phyloP scores from a whole-genome alignment of 2,329 filamentous ascomycete genomes.

The Aspergillus hiratsukae region DNA sequence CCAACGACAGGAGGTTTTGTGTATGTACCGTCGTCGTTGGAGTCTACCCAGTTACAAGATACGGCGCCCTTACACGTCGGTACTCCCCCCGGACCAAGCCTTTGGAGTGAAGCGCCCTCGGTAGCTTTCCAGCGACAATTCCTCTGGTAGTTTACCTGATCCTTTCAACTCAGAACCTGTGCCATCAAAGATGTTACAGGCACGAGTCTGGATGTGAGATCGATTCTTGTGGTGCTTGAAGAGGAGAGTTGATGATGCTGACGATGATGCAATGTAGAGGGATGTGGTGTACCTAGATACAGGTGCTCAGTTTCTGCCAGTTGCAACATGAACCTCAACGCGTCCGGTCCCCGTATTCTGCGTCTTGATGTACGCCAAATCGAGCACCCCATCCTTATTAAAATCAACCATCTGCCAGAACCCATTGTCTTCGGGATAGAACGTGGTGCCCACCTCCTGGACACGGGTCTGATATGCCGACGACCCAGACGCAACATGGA shows the following conservation, averaged over 20 bases:
- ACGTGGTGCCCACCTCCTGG: slow-evolving; percentile 62
- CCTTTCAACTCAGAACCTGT: background rate
- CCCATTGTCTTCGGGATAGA: slow-evolving; percentile 18
- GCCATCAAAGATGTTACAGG: no score
- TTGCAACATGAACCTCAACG: slow-evolving; percentile 11
- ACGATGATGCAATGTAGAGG: no score
- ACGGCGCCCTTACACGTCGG: background rate
- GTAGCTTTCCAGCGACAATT: slow-evolving; percentile 30
- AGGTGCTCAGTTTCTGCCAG: background rate
- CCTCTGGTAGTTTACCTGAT: slow-evolving; percentile 22
- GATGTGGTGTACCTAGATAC: background rate
- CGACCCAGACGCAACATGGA: slow-evolving; percentile 4
- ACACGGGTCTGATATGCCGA: slow-evolving; percentile 44
- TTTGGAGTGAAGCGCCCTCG: slow-evolving; percentile 28
- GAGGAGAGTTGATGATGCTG: no score
- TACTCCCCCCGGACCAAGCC: slow-evolving; percentile 13
- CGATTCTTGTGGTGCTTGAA: background rate
- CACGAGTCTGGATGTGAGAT: background rate
- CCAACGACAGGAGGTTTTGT: no score
- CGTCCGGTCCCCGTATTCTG: slow-evolving; percentile 7
- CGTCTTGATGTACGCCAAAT: slow-evolving; percentile 12
- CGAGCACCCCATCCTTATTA: slow-evolving; percentile 7
- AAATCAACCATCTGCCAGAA: slow-evolving; percentile 10
- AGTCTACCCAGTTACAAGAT: background rate
- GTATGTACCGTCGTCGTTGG: background rate